A percentile compares a stretch with the other conserved stretches of the same genome.
Conservation (phyloP, 805 yeast species). For the Wickerhamomyces ciferrii region DNA sequence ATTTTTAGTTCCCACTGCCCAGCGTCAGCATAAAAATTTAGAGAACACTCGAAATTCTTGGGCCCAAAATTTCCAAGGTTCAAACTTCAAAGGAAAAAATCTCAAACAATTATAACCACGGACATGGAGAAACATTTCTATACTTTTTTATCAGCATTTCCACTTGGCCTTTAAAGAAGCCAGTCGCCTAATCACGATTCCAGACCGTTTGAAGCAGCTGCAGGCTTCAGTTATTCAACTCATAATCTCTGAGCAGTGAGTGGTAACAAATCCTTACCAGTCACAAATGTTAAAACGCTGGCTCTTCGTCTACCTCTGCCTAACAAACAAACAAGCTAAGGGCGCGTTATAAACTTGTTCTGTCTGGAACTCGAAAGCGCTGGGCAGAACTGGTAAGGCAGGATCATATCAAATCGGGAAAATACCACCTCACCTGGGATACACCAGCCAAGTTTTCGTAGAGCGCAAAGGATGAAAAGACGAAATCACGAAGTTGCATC, state of each 20-base stretch:
- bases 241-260: too few species aligned
- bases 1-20: not conserved
- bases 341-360: too few species aligned
- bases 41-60: too few species aligned
- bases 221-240: too few species aligned
- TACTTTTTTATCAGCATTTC: not conserved
- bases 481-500: not conserved
- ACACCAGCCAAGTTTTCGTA: not conserved
- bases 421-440: not conserved
- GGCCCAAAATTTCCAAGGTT: too few species aligned
- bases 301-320: too few species aligned
- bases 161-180: not conserved
- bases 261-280: too few species aligned
- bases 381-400: not conserved
- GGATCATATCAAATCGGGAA: not conserved
- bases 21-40: too few species aligned
- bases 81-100: too few species aligned
- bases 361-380: not conserved
- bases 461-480: not conserved
- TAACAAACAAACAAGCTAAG: too few species aligned
- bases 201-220: not conserved
- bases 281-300: too few species aligned
- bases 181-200: not conserved
- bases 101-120: not conserved
- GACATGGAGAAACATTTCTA: not conserved